Evolutionary conservation across 2,329 filamentous ascomycete species (phyloP).

Genomic region (Colletotrichum caudatum): DNA sequence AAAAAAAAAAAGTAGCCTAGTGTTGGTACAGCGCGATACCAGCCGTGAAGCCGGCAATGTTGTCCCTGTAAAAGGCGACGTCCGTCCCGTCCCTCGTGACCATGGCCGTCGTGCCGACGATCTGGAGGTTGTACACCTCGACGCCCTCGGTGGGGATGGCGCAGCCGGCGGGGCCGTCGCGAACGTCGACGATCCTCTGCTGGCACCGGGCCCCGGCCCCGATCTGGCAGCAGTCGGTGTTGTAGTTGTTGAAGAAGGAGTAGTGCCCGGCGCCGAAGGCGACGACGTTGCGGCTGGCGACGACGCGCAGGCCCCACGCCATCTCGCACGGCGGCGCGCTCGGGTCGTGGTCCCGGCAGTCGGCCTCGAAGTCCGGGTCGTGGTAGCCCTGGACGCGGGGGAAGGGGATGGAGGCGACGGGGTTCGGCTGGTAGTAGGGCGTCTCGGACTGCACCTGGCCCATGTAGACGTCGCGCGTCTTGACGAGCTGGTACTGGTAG

Average conservation of each 20-base stretch:
- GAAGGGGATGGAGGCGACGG: constrained; percentile 70
- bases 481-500: constrained; percentile 76
- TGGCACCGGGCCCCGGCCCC: constrained; percentile 60
- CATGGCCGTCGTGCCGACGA: constrained; percentile 57
- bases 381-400: constrained; percentile 54
- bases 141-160: constrained; percentile 45
- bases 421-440: constrained; percentile 77
- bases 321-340: constrained; percentile 60
- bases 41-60: constrained; percentile 54
- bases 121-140: constrained; percentile 60
- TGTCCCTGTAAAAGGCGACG: constrained; percentile 53
- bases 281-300: constrained; percentile 66
- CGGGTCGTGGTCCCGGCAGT: constrained; percentile 51
- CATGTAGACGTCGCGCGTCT: constrained; percentile 71
- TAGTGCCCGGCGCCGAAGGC: constrained; percentile 76
- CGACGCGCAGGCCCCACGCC: constrained; percentile 74
- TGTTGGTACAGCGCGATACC: constrained; percentile 52
- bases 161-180: constrained; percentile 42
- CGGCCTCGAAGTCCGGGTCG: constrained; percentile 65
- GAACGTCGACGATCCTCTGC: constrained; percentile 54
- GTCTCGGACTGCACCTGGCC: constrained; percentile 77
- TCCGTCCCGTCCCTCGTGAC: constrained; percentile 51
- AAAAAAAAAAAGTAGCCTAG: constrained; percentile 21
- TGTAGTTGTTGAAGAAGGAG: constrained; percentile 76
- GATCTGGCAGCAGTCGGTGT: constrained; percentile 59